Evolutionary conservation across 2,329 filamentous ascomycete genomes (phyloP).

Genomic region (Scorias spongiosa): DNA sequence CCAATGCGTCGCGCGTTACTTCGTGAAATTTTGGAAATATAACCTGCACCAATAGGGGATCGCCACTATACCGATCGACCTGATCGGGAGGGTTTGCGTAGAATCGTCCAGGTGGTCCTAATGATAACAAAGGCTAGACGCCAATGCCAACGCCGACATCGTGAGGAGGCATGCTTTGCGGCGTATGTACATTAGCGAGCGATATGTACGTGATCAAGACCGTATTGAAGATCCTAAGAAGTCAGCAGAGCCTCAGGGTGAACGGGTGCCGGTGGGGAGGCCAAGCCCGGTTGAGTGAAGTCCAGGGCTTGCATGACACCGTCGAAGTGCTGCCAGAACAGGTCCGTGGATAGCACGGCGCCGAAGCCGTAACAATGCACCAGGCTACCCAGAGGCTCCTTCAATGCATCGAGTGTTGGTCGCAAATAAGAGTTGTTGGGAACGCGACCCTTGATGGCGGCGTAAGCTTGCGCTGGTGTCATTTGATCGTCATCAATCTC

Average conservation of each 20-base stretch:
- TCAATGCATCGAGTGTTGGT: slow-evolving; percentile 8
- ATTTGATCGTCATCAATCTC: slow-evolving; percentile 10
- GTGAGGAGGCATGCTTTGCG: too few relatives aligned
- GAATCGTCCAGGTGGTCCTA: too few relatives aligned
- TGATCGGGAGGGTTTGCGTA: too few relatives aligned
- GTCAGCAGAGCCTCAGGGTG: not conserved
- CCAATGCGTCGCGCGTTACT: too few relatives aligned
- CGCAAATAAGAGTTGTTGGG: slow-evolving; percentile 5
- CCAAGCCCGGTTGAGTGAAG: not conserved
- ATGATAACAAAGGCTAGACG: too few relatives aligned
- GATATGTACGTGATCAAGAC: too few relatives aligned
- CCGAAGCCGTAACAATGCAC: slow-evolving; percentile 10
- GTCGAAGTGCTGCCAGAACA: slow-evolving; percentile 6
- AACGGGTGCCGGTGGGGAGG: not conserved
- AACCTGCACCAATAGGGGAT: too few relatives aligned
- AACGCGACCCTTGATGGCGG: slow-evolving; percentile 5
- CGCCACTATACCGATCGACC: too few relatives aligned
- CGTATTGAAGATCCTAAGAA: too few relatives aligned
- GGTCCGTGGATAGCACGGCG: slow-evolving; percentile 5
- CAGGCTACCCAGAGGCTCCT: slow-evolving; percentile 4
- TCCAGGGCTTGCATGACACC: slow-evolving; percentile 2
- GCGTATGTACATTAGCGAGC: too few relatives aligned
- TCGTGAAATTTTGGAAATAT: too few relatives aligned
- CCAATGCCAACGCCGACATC: too few relatives aligned
- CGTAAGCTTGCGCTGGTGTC: slow-evolving; percentile 12